Evolutionary conservation across 305 asterid species (phyloP).

Genomic region (Fraxinus albicans): DNA sequence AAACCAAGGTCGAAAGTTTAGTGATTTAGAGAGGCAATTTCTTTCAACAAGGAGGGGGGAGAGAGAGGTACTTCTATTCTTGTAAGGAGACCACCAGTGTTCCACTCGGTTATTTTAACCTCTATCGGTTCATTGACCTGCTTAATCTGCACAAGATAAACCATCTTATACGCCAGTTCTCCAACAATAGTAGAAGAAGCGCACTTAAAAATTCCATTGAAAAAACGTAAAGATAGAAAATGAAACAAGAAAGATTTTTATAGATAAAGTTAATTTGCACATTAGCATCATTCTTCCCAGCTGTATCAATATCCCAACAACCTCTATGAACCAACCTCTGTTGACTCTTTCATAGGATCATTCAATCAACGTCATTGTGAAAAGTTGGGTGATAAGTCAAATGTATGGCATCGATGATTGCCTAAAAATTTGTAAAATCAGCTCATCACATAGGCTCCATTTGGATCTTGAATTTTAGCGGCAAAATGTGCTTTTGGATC

Average conservation of each 20-base stretch:
- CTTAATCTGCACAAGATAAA: conserved; percentile 57
- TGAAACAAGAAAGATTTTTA: neutral
- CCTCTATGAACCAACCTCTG: neutral
- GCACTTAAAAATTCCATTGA: conserved; percentile 4
- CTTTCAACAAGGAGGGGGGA: neutral
- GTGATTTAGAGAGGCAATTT: neutral
- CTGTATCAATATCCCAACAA: neutral
- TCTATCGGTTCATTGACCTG: conserved; percentile 79
- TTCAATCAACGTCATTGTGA: neutral
- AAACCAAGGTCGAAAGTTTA: conserved; percentile 18
- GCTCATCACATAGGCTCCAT: neutral
- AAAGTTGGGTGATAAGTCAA: neutral
- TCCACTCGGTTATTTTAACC: conserved; percentile 87
- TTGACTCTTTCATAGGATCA: neutral
- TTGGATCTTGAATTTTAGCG: neutral
- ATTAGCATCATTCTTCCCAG: neutral
- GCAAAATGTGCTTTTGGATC: neutral
- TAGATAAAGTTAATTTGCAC: neutral
- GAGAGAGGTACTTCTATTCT: conserved; percentile 70
- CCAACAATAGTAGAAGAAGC: neutral
- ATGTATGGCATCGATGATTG: neutral
- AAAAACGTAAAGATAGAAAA: neutral
- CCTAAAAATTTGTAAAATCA: neutral
- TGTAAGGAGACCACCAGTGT: conserved; percentile 90
- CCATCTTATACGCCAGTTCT: conserved; percentile 1